Percentiles rank a stretch among this genome's conserved stretches.
phyloP scores from a whole-genome alignment of 1,284 basidiomycete genomes.

The Phaffia rhodozyma region DNA sequence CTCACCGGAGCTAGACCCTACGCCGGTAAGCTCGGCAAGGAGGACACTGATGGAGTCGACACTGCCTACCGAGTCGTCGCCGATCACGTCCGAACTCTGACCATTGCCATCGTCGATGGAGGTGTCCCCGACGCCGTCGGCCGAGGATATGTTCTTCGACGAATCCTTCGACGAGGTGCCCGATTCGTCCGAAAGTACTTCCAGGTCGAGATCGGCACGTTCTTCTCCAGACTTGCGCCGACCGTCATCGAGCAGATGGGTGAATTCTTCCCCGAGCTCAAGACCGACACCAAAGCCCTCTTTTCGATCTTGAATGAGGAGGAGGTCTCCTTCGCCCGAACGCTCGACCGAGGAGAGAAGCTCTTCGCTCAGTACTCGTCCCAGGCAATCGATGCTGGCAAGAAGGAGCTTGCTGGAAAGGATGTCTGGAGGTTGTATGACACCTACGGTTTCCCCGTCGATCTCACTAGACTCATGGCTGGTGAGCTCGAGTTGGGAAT shows the following conservation, averaged over 20 bases:
- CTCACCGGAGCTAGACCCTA: slow-evolving; percentile 81
- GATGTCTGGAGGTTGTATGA: slow-evolving; percentile 98
- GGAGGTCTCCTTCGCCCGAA: slow-evolving; percentile 91
- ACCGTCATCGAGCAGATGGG: slow-evolving; percentile 83
- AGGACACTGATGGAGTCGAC: slow-evolving; percentile 87
- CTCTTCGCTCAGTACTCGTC: slow-evolving; percentile 85
- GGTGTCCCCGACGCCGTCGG: slow-evolving; percentile 94
- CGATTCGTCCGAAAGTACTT: slow-evolving; percentile 94
- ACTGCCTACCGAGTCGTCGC: slow-evolving; percentile 96
- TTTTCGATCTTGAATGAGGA: slow-evolving; percentile 96
- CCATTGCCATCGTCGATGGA: slow-evolving; percentile 90
- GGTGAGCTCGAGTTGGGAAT: slow-evolving; percentile 79
- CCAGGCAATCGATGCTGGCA: slow-evolving; percentile 52
- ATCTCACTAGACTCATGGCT: slow-evolving; percentile 94
- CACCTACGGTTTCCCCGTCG: slow-evolving; percentile 96
- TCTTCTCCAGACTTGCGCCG: slow-evolving; percentile 87
- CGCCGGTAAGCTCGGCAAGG: slow-evolving; percentile 78
- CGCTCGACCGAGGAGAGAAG: slow-evolving; percentile 91
- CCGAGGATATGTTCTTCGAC: slow-evolving; percentile 85
- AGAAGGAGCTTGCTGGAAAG: slow-evolving; percentile 64
- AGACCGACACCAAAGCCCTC: slow-evolving; percentile 53
- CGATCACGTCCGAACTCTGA: slow-evolving; percentile 90
- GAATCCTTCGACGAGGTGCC: slow-evolving; percentile 83
- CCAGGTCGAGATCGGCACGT: slow-evolving; percentile 81
- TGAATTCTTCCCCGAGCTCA: slow-evolving; percentile 81